These are phyloP conservation scores for Exserohilum rostratum DNA, from an alignment of 2,329 filamentous ascomycete species.

Conservation along the genomic window DNA sequence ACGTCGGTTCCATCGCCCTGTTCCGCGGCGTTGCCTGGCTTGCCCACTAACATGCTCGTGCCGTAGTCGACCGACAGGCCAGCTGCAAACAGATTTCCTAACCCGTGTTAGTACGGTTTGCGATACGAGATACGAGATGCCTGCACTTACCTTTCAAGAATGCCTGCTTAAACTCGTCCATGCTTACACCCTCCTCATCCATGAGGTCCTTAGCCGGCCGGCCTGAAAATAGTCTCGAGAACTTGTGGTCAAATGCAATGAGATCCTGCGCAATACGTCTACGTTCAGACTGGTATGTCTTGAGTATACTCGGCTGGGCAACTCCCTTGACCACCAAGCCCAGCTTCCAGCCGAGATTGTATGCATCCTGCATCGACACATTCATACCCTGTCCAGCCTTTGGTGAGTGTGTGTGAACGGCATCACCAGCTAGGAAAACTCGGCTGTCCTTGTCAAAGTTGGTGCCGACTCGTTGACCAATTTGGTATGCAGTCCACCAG, in stretches of 20 bases:
- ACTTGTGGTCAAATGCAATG: constrained; percentile 62
- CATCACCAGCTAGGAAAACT: constrained; percentile 74
- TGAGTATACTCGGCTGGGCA: constrained; percentile 51
- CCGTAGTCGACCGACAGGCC: constrained; percentile 66
- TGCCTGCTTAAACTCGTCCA: constrained; percentile 67
- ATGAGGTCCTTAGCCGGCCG: constrained; percentile 63
- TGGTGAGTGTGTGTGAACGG: constrained; percentile 62
- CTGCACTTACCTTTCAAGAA: constrained; percentile 55
- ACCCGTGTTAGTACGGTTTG: neutral
- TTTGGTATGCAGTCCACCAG: constrained; percentile 73
- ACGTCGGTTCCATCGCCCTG: constrained; percentile 58
- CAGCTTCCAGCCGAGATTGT: constrained; percentile 65
- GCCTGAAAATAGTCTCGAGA: constrained; percentile 55
- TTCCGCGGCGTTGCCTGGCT: constrained; percentile 52
- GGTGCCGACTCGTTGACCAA: constrained; percentile 68
- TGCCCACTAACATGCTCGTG: constrained; percentile 61
- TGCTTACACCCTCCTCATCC: constrained; percentile 66
- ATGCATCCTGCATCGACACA: constrained; percentile 70
- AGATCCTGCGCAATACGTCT: constrained; percentile 68
- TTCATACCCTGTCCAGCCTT: constrained; percentile 77
- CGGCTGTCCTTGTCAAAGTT: constrained; percentile 62
- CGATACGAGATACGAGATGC: accelerated
- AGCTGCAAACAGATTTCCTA: constrained; percentile 64
- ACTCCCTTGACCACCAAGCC: constrained; percentile 55
- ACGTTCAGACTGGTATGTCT: constrained; percentile 62